These are phyloP conservation scores for Eucalyptus regnans DNA, from an alignment of 345 rosid species.

Conservation along the genomic window DNA sequence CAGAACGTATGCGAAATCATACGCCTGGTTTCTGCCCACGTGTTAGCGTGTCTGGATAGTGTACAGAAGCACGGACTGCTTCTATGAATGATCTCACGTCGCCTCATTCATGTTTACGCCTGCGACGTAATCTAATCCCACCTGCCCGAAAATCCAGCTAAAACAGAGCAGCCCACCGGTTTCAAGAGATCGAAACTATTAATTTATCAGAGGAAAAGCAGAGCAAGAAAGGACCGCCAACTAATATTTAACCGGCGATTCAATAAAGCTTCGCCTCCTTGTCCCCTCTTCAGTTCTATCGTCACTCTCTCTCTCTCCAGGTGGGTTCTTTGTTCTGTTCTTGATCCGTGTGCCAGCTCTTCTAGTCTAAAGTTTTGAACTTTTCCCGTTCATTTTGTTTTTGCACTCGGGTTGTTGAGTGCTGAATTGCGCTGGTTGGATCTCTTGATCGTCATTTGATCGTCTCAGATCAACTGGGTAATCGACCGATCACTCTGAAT, in stretches of 20 bases:
- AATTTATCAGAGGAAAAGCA: not conserved
- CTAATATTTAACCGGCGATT: not conserved
- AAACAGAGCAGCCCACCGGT: not conserved
- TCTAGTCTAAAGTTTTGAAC: not conserved
- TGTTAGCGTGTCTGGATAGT: not conserved
- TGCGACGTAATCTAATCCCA: not conserved
- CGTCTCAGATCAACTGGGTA: not conserved
- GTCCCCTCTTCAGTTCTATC: not conserved
- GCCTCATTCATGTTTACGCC: not conserved
- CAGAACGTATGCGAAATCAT: not conserved
- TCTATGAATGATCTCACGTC: not conserved
- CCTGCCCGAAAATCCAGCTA: not conserved
- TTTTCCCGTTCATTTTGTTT: not conserved
- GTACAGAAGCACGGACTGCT: not conserved
- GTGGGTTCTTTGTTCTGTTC: not conserved
- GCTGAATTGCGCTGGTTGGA: not conserved
- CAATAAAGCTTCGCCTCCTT: not conserved
- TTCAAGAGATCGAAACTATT: not conserved
- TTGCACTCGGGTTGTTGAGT: not conserved
- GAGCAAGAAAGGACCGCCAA: not conserved
- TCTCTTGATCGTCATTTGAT: not conserved
- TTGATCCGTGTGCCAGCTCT: not conserved
- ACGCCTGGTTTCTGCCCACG: not conserved
- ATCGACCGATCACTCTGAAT: not conserved
- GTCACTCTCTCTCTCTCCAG: not conserved